These are phyloP conservation scores for Sporothrix luriei DNA, from an alignment of 2,329 filamentous ascomycete genomes.

Conservation along the genomic window DNA sequence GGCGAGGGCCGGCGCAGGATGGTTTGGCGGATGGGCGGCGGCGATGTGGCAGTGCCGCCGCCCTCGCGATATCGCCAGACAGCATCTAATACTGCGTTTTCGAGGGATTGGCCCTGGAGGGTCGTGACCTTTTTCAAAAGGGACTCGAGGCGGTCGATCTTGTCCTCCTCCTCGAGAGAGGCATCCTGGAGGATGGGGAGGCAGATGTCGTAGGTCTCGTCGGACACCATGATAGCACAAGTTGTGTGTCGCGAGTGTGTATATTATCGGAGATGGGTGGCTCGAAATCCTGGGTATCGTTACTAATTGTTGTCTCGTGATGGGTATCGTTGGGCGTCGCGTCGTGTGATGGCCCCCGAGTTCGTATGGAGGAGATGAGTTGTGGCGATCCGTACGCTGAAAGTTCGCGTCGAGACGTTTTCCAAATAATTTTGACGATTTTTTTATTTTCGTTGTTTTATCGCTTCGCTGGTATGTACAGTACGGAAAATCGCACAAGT, in stretches of 20 bases:
- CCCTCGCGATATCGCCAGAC: slow-evolving; percentile 81
- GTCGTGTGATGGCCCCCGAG: slow-evolving; percentile 19
- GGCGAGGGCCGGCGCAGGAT: slow-evolving; percentile 89
- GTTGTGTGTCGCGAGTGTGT: not conserved
- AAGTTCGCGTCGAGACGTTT: not conserved
- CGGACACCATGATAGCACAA: slow-evolving; percentile 73
- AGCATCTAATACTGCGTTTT: slow-evolving; percentile 87
- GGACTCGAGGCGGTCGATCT: slow-evolving; percentile 87
- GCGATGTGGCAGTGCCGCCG: slow-evolving; percentile 67
- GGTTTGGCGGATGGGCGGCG: slow-evolving; percentile 83
- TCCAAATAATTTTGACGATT: no score
- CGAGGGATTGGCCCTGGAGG: slow-evolving; percentile 74
- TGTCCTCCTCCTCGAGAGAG: slow-evolving; percentile 87
- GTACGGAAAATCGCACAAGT: not conserved
- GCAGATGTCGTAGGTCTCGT: slow-evolving; percentile 89
- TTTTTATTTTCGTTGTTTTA: not conserved
- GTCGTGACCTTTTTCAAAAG: slow-evolving; percentile 77
- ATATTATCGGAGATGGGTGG: not conserved
- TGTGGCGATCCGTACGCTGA: not conserved
- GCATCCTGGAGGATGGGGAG: slow-evolving; percentile 83
- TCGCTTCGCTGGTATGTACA: slow-evolving; percentile 16
- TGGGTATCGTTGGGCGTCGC: slow-evolving; percentile 7
- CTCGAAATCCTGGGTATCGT: not conserved
- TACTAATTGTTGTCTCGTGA: slow-evolving; percentile 15
- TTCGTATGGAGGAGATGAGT: not conserved